Evolutionary conservation across 2,329 filamentous ascomycete species (phyloP).

Genomic region (Bipolaris sorokiniana): DNA sequence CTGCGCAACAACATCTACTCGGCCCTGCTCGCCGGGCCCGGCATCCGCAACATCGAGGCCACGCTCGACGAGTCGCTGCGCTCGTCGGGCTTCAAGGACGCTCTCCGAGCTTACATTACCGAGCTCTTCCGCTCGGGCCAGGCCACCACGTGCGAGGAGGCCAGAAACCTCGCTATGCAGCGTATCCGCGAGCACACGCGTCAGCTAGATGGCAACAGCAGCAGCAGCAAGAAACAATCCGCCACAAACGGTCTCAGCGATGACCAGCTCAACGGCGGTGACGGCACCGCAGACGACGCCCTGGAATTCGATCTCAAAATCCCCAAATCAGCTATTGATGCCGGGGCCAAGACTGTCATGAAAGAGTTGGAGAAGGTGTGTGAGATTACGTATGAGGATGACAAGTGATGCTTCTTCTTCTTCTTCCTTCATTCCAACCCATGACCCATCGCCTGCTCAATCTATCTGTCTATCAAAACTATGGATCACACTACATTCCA

Average conservation of each 20-base stretch:
- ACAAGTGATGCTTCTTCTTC: slow-evolving; percentile 11
- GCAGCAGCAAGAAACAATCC: slow-evolving; percentile 14
- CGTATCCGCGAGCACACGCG: slow-evolving; percentile 37
- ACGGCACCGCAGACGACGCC: slow-evolving; percentile 36
- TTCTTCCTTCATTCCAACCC: background rate
- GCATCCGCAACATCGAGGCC: slow-evolving; percentile 62
- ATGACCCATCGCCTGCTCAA: background rate
- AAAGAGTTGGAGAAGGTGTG: slow-evolving; percentile 60
- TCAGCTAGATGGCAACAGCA: slow-evolving; percentile 16
- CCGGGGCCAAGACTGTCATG: slow-evolving; percentile 59
- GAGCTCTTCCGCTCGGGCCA: slow-evolving; percentile 64
- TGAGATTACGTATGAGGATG: slow-evolving; percentile 40
- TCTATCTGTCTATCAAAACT: background rate
- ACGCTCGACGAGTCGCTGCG: slow-evolving; percentile 62
- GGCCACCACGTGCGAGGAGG: slow-evolving; percentile 62
- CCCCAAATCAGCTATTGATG: slow-evolving; percentile 56
- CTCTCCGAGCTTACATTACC: slow-evolving; percentile 60
- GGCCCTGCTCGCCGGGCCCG: slow-evolving; percentile 56
- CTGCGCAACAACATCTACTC: slow-evolving; percentile 53
- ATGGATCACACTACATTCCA: too few species aligned
- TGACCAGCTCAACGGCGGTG: background rate
- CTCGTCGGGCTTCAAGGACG: slow-evolving; percentile 64
- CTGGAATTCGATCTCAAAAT: slow-evolving; percentile 54
- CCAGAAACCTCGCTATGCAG: slow-evolving; percentile 60
- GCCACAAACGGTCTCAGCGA: slow-evolving; percentile 33